phyloP scores from a whole-genome alignment of 129 eudicot species.

The Sambucus nigra region DNA sequence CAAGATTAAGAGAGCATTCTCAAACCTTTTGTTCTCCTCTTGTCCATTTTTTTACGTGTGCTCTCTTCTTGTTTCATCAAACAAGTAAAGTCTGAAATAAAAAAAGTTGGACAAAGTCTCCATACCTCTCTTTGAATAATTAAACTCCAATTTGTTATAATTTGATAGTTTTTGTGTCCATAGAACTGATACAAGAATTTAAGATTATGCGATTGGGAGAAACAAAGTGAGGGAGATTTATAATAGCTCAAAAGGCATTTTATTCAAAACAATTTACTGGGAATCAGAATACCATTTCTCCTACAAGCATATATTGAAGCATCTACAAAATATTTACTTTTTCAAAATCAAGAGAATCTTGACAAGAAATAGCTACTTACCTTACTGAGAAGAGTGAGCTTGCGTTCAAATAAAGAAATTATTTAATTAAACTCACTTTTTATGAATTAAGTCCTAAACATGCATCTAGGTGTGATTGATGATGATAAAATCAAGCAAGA shows the following conservation, averaged over 20 bases:
- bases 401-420: too few species aligned
- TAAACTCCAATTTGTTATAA: conserved; percentile 7
- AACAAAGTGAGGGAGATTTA: conserved; percentile 10
- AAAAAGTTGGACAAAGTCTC: conserved; percentile 45
- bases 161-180: not conserved
- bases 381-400: too few species aligned
- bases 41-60: conserved; percentile 60
- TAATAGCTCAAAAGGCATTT: conserved; percentile 15
- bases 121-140: conserved; percentile 24
- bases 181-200: conserved; percentile 12
- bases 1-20: conserved; percentile 66
- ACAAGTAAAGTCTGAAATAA: conserved; percentile 24
- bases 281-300: conserved; percentile 22
- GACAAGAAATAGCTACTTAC: conserved; percentile 5
- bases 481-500: too few species aligned
- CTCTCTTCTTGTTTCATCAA: conserved; percentile 32
- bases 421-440: too few species aligned
- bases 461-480: too few species aligned
- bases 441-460: too few species aligned
- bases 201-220: not conserved
- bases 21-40: conserved; percentile 82
- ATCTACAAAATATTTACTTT: conserved; percentile 24
- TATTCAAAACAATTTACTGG: conserved; percentile 6
- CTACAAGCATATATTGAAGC: conserved; percentile 24
- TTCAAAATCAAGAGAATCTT: conserved; percentile 38